Evolutionary conservation across 2,329 filamentous ascomycete species (phyloP), one percentile per base, ranked within the genome.

Genomic region (Aspergillus fumigatiaffinis): DNA sequence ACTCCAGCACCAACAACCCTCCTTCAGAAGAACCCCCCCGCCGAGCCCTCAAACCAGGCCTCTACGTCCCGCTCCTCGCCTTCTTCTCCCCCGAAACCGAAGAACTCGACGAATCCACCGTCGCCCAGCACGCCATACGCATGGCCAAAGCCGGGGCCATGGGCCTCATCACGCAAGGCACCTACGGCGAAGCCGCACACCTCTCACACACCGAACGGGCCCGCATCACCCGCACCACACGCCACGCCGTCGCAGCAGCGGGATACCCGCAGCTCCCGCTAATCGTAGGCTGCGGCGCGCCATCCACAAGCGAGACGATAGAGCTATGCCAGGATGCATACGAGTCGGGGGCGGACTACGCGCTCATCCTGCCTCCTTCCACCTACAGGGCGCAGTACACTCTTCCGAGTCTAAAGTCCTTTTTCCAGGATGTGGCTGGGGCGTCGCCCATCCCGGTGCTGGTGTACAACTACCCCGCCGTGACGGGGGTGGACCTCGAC

Each of bases 141-240:
- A 84, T 93, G n/a, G 89, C 88, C 50, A 73, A 82, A 56, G 84
- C 87, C 26, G 90, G 90, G 62, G 84, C 92, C 46, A 83, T 87
- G 17, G 89, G 89, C 20, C 80, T 93, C 50, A 87, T 89, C 51
- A 90, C 87, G 9, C 89, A 92, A 71, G 90, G 90, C 50, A 91
- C 87, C 68, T 93, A 93, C 69, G 90, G 90, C 66, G 90, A 94
- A 77, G 89, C 90, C 7, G 89, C 91, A 12, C 89, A 92, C 69
- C 81, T 93, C 32, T 85, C 86, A 42, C 87, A 87, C 65, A 78
- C 82, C 23, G 90, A 93, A 76, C 84, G 89, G 58, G 81, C 83
- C 51, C 76, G 84, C 52, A 84, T 93, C 66, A 92, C 88, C 5
- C 77, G 77, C 53, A 85, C 87, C 35, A 92, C 89, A 1, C 86